Evolutionary conservation across 2,329 filamentous ascomycete species (phyloP).

Genomic region (Aureobasidium namibiae): DNA sequence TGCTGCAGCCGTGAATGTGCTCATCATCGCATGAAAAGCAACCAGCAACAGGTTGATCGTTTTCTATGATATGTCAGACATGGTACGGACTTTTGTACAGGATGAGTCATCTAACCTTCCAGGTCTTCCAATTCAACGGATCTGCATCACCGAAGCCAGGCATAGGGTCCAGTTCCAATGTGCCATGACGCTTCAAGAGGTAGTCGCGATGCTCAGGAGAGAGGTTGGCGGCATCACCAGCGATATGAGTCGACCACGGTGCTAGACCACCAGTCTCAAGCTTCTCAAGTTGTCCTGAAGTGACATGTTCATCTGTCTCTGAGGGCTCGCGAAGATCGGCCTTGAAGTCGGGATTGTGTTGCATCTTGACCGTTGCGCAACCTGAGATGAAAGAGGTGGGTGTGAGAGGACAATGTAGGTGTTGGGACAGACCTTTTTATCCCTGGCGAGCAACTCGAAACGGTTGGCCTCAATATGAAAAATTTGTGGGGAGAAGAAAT

Average conservation of each 20-base stretch:
- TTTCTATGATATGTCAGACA: constrained; percentile 33
- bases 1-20: constrained; percentile 43
- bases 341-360: not conserved
- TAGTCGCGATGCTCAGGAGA: constrained; percentile 41
- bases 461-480: constrained; percentile 11
- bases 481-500: constrained; percentile 7
- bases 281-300: not conserved
- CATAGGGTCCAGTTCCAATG: constrained; percentile 45
- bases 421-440: constrained; percentile 1
- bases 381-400: not conserved
- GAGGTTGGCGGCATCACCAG: constrained; percentile 25
- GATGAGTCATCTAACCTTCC: constrained; percentile 29
- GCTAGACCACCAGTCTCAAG: not conserved
- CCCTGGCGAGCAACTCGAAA: constrained; percentile 6
- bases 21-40: constrained; percentile 42
- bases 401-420: not conserved
- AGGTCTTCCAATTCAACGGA: constrained; percentile 48
- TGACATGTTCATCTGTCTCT: not conserved
- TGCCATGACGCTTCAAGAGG: constrained; percentile 45
- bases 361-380: not conserved
- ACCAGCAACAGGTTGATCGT: constrained; percentile 44
- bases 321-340: not conserved
- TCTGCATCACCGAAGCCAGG: constrained; percentile 43
- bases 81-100: not conserved
- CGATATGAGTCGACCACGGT: constrained; percentile 3